Evolutionary conservation across 2,329 filamentous ascomycete genomes (phyloP).

Genomic region (Dendryphion nanum): DNA sequence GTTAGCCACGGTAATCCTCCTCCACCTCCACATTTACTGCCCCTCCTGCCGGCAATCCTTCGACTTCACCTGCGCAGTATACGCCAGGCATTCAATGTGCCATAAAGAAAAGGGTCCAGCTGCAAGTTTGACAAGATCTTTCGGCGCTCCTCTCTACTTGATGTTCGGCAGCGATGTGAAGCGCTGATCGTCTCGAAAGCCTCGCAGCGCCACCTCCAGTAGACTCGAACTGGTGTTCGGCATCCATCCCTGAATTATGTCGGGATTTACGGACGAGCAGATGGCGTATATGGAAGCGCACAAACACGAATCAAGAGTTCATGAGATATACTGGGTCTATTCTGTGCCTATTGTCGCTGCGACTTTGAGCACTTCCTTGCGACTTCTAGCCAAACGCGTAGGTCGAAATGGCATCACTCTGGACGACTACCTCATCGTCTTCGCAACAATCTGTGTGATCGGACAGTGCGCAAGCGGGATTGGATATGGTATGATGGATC

Average conservation of each 20-base stretch:
- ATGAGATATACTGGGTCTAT: conserved; percentile 32
- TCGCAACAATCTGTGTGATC: conserved; percentile 31
- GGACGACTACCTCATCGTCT: conserved; percentile 31
- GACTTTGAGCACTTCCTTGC: conserved; percentile 22
- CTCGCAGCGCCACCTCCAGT: too few relatives aligned
- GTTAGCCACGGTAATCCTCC: too few relatives aligned
- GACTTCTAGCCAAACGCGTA: conserved; percentile 29
- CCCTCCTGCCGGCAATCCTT: too few relatives aligned
- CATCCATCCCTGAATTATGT: conserved; percentile 13
- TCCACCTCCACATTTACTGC: too few relatives aligned
- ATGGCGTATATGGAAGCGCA: conserved; percentile 29
- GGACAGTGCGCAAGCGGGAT: conserved; percentile 29
- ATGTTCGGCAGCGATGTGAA: too few relatives aligned
- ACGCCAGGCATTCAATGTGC: too few relatives aligned
- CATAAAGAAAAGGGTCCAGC: too few relatives aligned
- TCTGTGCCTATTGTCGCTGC: conserved; percentile 28
- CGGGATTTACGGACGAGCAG: conserved; percentile 27
- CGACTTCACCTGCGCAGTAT: too few relatives aligned
- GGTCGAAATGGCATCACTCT: conserved; percentile 31
- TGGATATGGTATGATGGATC: conserved; percentile 20
- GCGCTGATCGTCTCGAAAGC: too few relatives aligned
- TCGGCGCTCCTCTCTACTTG: too few relatives aligned
- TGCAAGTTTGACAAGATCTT: too few relatives aligned
- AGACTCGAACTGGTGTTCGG: too few relatives aligned
- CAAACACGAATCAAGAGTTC: conserved; percentile 24